Base-by-base conservation (phyloP, 192 early-diverging fungal genomes). In the Backusella circina region DNA sequence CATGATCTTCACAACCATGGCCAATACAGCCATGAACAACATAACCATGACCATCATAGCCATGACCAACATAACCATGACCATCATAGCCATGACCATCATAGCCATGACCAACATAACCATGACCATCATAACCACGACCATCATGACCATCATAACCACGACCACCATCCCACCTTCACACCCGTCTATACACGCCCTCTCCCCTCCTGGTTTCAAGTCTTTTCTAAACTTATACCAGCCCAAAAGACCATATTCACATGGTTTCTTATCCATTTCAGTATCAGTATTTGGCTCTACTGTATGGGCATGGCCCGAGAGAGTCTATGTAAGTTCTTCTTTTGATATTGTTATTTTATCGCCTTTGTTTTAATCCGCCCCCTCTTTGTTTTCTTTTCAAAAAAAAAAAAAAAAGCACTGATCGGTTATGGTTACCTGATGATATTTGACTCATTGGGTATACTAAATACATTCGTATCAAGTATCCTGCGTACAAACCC, bases 361-460 rank as follows among this genome's bases (percentile, higher is more conserved):
- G 1, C 39, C 39, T n/a, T n/a, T n/a, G n/a, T 35, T 35, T 35
- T 35, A 3, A 35, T 35, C 5, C 5, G 5, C 5, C 44, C 44
- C 5, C 3, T n/a, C n/a, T 47, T 47, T 47, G 6, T 41, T 23
- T 69, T 44, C 33, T 47, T 47, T 1, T 5, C n/a, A 64, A n/a
- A n/a, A n/a, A n/a, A n/a, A n/a, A 30, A 0, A 26, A 3, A 54
- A 31, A 67, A 72, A 84, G 88, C 86, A 8, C 72, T 86, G 13
- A 79, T 84, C 16, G 86, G 84, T n/a, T 79, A 84, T 44, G 72
- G 81, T 6, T 89, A 88, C 50, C 57, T 89, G 32, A 73, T 86
- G 41, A 68, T 88, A 26, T 89, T 89, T 77, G 88, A 89, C 72
- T 86, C 88, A n/a, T 78, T 89, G 66, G 88, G 88, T 3, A 75